Evolutionary conservation across 495 filamentous ascomycete species (phyloP), one percentile per base, ranked within the genome.

Genomic region (Penicillium maclennaniae): DNA sequence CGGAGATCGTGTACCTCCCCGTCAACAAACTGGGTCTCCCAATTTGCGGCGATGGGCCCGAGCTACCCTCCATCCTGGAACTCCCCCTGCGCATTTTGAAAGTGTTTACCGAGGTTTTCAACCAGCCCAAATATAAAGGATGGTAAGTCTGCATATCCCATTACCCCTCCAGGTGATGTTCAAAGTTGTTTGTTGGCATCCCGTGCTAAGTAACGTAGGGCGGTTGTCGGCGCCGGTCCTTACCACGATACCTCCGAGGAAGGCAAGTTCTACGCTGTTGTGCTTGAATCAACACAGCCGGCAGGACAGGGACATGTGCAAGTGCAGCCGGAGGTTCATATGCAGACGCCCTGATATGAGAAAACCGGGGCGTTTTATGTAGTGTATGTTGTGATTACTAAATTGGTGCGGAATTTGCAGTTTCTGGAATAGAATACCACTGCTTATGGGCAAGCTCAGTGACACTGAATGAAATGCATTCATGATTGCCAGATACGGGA

Each of bases 101-200:
- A 40, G 67, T 64, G 9, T 76, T 76, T 60, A 76, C 73, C 25
- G 73, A 74, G 16, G 69, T 74, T 49, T 76, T 76, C 27, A 76
- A 76, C 62, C 64, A 66, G 47, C 67, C 68, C 1, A 74, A 68
- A 55, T 76, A 73, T 63, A 73, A 74, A 55, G 71, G 71, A 19
- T 76, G 73, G 73, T 76, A 63, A 31, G 71, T 31, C 41, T 54
- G 47, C 19, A 43, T 47, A 60, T 47, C 37, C 39, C 46, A 20
- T 44, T 43, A 41, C 23, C 23, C 23, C 2, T 23, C n/a, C n/a
- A n/a, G 23, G 23, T 23, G 23, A 5, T 34, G 8, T 12, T 12
- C 31, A 10, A 4, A 2, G 10, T 34, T 1, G n/a, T 1, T 14
- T 25, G 2, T 47, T 37, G 16, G 16, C 23, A 23, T 40, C 15